Percentiles rank a stretch among this genome's conserved stretches.
Conservation (phyloP, 192 early-diverging fungal genomes). For the Fimicolochytrium jonesii region DNA sequence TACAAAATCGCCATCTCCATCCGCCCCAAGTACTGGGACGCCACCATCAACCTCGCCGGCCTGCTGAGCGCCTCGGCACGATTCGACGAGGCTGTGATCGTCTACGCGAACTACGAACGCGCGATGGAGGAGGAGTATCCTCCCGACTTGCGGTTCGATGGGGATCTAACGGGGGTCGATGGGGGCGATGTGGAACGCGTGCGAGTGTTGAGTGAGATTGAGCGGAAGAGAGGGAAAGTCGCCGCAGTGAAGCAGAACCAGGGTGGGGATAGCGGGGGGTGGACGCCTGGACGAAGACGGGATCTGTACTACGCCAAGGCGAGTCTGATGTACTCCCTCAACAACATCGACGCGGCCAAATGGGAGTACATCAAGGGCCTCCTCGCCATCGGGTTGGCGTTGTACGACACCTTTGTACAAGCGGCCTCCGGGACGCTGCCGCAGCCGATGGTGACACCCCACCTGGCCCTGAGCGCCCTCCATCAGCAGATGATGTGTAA, state of each 20-base stretch:
- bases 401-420: constrained; percentile 43
- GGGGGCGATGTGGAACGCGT: constrained; percentile 16
- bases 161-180: background rate
- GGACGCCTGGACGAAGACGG: constrained; percentile 54
- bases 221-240: constrained; percentile 16
- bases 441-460: constrained; percentile 24
- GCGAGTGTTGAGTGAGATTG: constrained; percentile 9
- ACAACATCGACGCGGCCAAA: constrained; percentile 65
- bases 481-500: constrained; percentile 58
- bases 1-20: constrained; percentile 80
- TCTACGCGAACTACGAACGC: constrained; percentile 75
- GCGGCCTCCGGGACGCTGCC: constrained; percentile 65
- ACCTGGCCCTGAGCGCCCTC: constrained; percentile 27
- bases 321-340: constrained; percentile 74
- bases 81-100: constrained; percentile 72
- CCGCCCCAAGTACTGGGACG: constrained; percentile 90
- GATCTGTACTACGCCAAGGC: constrained; percentile 86
- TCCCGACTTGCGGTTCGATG: constrained; percentile 23
- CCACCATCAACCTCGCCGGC: constrained; percentile 80
- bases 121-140: constrained; percentile 33
- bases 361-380: constrained; percentile 81
- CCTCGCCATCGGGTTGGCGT: constrained; percentile 53
- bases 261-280: constrained; percentile 30
- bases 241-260: too few relatives aligned
- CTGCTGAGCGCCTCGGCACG: constrained; percentile 63